Base-by-base conservation (phyloP, 441 rosid genomes). In the Hura crepitans region DNA sequence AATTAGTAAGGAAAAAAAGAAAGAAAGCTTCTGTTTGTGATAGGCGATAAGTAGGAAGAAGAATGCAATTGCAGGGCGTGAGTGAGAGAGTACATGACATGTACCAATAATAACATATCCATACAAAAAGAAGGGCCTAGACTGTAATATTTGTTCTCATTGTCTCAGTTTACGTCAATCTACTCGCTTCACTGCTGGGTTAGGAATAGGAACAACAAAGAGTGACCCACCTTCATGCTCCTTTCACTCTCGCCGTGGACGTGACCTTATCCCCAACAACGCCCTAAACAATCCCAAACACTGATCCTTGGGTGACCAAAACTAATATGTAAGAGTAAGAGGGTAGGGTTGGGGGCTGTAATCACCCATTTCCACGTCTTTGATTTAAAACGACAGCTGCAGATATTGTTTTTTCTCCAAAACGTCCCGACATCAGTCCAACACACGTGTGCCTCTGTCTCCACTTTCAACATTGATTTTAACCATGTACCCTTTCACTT, bases 361-460 rank as follows among this genome's bases (percentile, higher is more conserved):
- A 5, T 37, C 5, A 37, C 3, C 42, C 42, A 6, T 15, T 50
- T 25, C 7, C 27, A 12, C 59, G 11, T 3, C 0, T 27, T 37
- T 45, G 1, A 37, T 57, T 54, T 57, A 43, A 6, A 74, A 74
- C 51, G 71, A 78, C 79, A 77, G 83, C 76, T 66, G 65, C 81
- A 72, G 62, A 42, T 46, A 64, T 62, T 75, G 86, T 80, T 55
- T 77, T 68, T 35, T 68, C 69, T 53, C 45, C 27, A 33, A 70
- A 55, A 53, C 59, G 71, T 64, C 45, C 77, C 80, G 58, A 15
- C 74, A 64, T 56, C 55, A 60, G 28, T 66, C 75, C 83, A 77
- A 25, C 84, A 72, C 87, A 80, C 84, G 85, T 75, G 87, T 81
- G 89, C 65, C 47, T 68, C 62, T 49, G 49, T 76, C 53, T 39